Evolutionary conservation across 2,329 filamentous ascomycete species (phyloP).

Genomic region (Ambrosiella beaveri): DNA sequence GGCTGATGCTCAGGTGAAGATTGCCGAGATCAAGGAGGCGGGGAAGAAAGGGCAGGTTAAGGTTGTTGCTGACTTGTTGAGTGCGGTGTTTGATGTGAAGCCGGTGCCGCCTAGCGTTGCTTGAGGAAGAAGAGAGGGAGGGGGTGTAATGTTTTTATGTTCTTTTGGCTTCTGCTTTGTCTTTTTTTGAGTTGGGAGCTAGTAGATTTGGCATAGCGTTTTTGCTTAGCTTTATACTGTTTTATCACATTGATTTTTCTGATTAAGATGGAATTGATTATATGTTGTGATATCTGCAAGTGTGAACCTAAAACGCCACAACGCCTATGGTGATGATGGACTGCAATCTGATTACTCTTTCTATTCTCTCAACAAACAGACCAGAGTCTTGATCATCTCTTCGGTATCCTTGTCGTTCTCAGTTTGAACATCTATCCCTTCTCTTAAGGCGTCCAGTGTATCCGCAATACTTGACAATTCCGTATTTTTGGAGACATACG

Average conservation of each 20-base stretch:
- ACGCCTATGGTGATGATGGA: not conserved
- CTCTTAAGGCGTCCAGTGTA: constrained; percentile 47
- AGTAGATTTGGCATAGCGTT: too few species aligned
- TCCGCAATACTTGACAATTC: constrained; percentile 43
- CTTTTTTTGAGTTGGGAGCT: not conserved
- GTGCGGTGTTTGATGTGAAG: constrained; percentile 70
- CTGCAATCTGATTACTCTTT: not conserved
- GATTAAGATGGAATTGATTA: not conserved
- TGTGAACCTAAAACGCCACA: not conserved
- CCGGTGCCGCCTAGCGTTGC: constrained; percentile 35
- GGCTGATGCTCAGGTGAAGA: constrained; percentile 57
- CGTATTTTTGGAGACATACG: constrained; percentile 45
- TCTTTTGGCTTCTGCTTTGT: not conserved
- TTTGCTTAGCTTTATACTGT: too few species aligned
- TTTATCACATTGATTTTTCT: too few species aligned
- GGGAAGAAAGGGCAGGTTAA: constrained; percentile 63
- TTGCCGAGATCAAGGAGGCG: constrained; percentile 64
- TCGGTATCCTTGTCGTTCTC: constrained; percentile 35
- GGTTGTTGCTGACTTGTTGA: constrained; percentile 69
- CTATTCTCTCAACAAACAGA: constrained; percentile 16
- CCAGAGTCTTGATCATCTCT: constrained; percentile 37
- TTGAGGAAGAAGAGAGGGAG: not conserved
- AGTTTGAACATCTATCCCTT: constrained; percentile 32
- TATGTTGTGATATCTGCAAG: not conserved
- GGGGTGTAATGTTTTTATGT: not conserved